Percentiles rank a stretch among this genome's conserved stretches.
These are phyloP conservation scores for carrot (Daucus carota) DNA, from an alignment of 129 eudicot genomes.

Conservation along the genomic window DH1_v3.0 NC_030382.2:42701501-42702000, in stretches of 20 bases:
- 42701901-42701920: not conserved
- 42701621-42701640: not conserved
- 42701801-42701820: constrained; percentile 96
- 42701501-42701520: not conserved
- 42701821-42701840: constrained; percentile 93
- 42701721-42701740: constrained; percentile 2
- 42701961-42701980: constrained; percentile 78
- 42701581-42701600: not conserved
- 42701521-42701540: not conserved
- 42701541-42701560: not conserved
- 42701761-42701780: constrained; percentile 18
- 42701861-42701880: constrained; percentile 92
- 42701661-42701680: not conserved
- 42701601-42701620: not conserved
- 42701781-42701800: constrained; percentile 89
- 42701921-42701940: not conserved
- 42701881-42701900: constrained; percentile 33
- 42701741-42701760: constrained; percentile 7
- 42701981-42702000: constrained; percentile 92
- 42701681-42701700: not conserved
- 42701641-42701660: not conserved
- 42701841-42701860: constrained; percentile 85
- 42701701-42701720: not conserved
- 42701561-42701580: not conserved
- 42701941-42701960: constrained; percentile 19